Evolutionary conservation across 2,329 filamentous ascomycete genomes (phyloP), one percentile per base, ranked within the genome.

Genomic region (Pleomassaria siparia): DNA sequence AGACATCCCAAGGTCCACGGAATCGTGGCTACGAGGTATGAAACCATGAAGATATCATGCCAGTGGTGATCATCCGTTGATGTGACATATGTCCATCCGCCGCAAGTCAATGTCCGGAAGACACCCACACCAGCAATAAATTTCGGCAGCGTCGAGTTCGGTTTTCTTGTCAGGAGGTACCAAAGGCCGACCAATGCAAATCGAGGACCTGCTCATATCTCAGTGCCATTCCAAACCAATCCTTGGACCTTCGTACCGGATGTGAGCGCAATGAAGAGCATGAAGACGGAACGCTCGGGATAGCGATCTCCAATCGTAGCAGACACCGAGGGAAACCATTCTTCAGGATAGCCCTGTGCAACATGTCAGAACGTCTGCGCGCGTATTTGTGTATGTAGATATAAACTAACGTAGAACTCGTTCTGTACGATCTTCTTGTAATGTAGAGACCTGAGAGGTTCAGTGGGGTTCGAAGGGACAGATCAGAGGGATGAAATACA

Each of bases 21-120:
- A 44, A 99, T 78, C 2, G 94, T 97, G 26, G 90, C 88, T 37
- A 99, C 86, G 46, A 99, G 79, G 72, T 99, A 99, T 12, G 91
- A 95, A 60, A 99, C 96, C 94, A 99, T 99, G 71, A 99, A 92
- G 54, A 97, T 92, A 66, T 99, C 94, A 71, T 99, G 94, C 91
- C 91, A 97, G 72, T 95, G 85, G 72, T 99, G 94, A 70, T 97
- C 90, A 69, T 99, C 94, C 35, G 94, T 99, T 53, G 94, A 97
- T 21, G 94, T 99, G 52, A 99, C 85, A 72, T 97, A 99, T 44
- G 94, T 96, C 92, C 94, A 99, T 49, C 94, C 94, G 60, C 92
- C 94, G 66, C 94, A 99, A 3, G 91, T 96, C 49, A 97, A 75
- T 9, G 92, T 96, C 61, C 94, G 85, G 65, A 97, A 86, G 43